Base-by-base conservation (phyloP, 768 basidiomycete genomes). In the Stropharia rugosoannulata region DNA sequence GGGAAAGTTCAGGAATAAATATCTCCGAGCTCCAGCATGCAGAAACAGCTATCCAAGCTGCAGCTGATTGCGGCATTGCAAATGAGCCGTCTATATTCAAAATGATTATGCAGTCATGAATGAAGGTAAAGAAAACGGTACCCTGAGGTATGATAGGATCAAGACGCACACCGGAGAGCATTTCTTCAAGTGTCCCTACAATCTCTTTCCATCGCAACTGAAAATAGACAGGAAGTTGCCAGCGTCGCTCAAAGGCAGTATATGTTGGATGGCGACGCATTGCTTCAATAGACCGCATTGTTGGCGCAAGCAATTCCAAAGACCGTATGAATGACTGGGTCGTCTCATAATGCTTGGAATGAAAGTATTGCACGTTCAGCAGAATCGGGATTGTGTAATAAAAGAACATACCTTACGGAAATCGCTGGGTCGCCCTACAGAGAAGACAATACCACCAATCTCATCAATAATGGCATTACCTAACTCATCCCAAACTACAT, bases 121-220 rank as follows among this genome's bases (percentile, higher is more conserved):
- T 7, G 51, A 35, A 53, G 36, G 27, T 18, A 18, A 40, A 51
- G 39, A 38, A 18, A 16, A 19, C 15, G 67, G 49, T 46, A 84
- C 86, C 79, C 67, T 73, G 74, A 22, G 70, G 66, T 16, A 69
- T 63, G 7, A 64, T 67, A 11, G 76, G 68, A 43, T 80, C 78
- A 19, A 86, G 65, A 41, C 70, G 70, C 19, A 74, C 69, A 16
- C 65, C 64, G 15, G 70, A 66, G 12, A 98, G 71, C 2, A 74
- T 70, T 11, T 87, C 86, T 72, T 99, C 97, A 13, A 97, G 72
- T 48, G 76, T 78, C 0, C 80, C 73, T 0, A 95, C 84, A 49
- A 96, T 90, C 65, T 97, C 96, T 71, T 97, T 97, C 93, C 95
- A 96, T 42, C 96, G 82, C 57, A 99, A 75, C 65, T 99, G 97